Conservation (phyloP, 75 land plant species). For the Selaginella moellendorffii region DNA sequence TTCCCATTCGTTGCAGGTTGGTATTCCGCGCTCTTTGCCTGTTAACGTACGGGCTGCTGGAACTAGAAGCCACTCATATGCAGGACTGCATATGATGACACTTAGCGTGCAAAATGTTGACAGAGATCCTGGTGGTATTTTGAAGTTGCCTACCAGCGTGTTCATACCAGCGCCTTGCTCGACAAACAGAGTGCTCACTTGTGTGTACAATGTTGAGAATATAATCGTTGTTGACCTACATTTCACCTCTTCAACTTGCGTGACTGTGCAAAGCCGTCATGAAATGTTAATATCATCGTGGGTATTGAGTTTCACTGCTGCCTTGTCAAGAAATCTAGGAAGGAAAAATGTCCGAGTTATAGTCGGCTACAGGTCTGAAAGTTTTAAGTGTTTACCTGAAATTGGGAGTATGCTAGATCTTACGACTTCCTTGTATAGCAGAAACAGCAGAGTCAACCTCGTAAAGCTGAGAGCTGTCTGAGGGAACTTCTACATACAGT, state of each 20-base stretch:
- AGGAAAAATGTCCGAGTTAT: too few relatives aligned
- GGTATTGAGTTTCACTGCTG: neutral
- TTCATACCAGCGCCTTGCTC: constrained; percentile 6
- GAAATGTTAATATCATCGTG: neutral
- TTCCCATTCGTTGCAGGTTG: constrained; percentile 2
- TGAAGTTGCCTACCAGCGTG: neutral
- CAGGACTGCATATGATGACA: neutral
- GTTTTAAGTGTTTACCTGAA: too few relatives aligned
- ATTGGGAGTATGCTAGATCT: neutral
- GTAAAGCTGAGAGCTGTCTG: constrained; percentile 1
- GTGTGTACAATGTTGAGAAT: neutral
- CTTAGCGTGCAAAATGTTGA: neutral
- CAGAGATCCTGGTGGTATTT: neutral
- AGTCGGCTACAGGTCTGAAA: too few relatives aligned
- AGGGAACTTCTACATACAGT: neutral
- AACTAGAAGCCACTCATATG: neutral
- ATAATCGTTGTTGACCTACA: neutral
- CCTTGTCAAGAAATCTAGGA: constrained; percentile 2
- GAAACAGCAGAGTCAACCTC: neutral
- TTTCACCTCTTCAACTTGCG: constrained; percentile 8
- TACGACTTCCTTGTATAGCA: constrained; percentile 7
- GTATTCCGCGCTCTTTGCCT: neutral
- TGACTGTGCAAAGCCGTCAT: constrained; percentile 1
- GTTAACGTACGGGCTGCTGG: neutral
- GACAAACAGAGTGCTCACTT: constrained; percentile 5